A percentile compares a stretch with the other conserved stretches of the same genome.
Conservation (phyloP, 179 eudicot species). For the Carnegiea gigantea region DNA sequence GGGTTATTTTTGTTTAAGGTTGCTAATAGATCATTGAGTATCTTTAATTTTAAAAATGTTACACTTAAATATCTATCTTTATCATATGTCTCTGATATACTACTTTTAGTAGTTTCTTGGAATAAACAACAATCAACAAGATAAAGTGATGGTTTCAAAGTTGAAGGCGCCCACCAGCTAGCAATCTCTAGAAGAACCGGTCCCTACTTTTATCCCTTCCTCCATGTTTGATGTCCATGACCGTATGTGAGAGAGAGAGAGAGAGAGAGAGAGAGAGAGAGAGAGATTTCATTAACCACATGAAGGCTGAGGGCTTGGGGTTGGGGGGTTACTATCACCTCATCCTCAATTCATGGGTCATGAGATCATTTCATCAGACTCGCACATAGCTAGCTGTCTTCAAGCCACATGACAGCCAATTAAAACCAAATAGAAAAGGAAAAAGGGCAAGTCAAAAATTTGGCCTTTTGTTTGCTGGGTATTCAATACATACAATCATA, state of each 20-base stretch:
- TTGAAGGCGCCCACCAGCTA: constrained; percentile 1
- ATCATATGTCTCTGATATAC: not conserved
- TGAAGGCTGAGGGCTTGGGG: not conserved
- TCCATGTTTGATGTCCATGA: no score
- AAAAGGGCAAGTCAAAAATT: not conserved
- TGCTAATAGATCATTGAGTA: no score
- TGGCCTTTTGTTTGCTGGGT: not conserved
- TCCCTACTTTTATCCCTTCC: constrained; percentile 26
- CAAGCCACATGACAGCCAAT: constrained; percentile 18
- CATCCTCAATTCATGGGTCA: constrained; percentile 17
- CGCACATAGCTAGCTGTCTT: constrained; percentile 16
- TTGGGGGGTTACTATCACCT: not conserved
- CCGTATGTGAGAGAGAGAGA: no score
- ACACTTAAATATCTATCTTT: no score
- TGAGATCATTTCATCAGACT: constrained; percentile 2
- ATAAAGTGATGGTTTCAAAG: constrained; percentile 22
- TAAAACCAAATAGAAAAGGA: not conserved
- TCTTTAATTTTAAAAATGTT: no score
- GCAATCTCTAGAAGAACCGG: not conserved
- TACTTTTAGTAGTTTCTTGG: no score
- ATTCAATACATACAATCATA: not conserved
- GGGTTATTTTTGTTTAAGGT: no score
- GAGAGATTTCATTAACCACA: no score
- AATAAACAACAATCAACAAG: not conserved
- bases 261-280: no score